Base-by-base conservation (phyloP, 352 stramenopile species). In the Phytophthora quininea region DNA sequence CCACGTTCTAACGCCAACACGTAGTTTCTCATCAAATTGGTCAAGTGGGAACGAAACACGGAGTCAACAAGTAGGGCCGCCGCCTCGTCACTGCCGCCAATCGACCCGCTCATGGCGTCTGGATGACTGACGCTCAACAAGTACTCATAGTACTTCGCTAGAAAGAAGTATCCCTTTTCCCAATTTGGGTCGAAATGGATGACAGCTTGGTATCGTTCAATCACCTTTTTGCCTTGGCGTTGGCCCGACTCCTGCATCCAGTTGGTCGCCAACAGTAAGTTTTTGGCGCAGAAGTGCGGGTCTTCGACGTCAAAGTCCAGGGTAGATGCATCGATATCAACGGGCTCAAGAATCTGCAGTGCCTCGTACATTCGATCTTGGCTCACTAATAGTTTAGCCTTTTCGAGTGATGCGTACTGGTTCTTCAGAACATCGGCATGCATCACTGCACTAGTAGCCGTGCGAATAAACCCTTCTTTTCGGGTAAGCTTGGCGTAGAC, bases 181-280 rank as follows among this genome's bases (percentile, higher is more conserved):
- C 96, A 99, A 19, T 85, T 88, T 4, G 95, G 93, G 58, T 97
- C 84, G 32, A 99, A 93, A 62, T 90, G 89, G 64, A 99, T 95
- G 31, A 98, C 93, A 29, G 97, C 90, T 76, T 97, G 73, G 71
- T 99, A 99, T 35, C 97, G 80, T 57, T 96, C 77, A 12, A 98
- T 92, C 27, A 99, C 93, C 71, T 98, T 96, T 54, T 87, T 86
- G 3, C 91, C 95, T 76, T 98, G 95, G 54, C 97, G 95, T 60
- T 99, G 82, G 0, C 96, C 95, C 19, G 87, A 97, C 57, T 97
- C 92, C 68, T 98, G 93, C 82, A 98, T 98, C 96, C 96, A 99
- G 55, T 98, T 96, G 1, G 97, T 99, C 9, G 95, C 87, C 40
- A 98, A 80, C 5, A 99, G 80, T 24, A 99, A 71, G 32, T 88